Evolutionary conservation across 345 rosid genomes (phyloP).

Genomic region (Acer campestre): DNA sequence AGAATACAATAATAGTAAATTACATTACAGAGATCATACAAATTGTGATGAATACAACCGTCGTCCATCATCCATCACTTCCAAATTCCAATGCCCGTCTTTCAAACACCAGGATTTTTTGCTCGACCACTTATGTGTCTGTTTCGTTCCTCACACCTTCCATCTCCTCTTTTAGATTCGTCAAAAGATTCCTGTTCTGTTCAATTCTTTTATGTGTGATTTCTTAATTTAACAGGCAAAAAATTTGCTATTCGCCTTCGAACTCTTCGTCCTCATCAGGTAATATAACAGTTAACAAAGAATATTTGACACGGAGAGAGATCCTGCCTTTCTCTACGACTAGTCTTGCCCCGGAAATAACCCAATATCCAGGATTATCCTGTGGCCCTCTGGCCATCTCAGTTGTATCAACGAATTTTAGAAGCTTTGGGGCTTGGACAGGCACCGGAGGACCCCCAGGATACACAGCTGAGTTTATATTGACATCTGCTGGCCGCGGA

Average conservation of each 20-base stretch:
- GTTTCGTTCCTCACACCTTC: background rate
- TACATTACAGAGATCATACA: constrained; percentile 18
- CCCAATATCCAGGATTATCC: constrained; percentile 96
- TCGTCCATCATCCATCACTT: background rate
- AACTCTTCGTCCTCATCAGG: constrained; percentile 53
- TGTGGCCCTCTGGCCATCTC: constrained; percentile 95
- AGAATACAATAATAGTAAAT: background rate
- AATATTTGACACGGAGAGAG: constrained; percentile 88
- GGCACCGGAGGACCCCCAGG: constrained; percentile 97
- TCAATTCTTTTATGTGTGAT: background rate
- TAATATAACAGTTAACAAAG: constrained; percentile 59
- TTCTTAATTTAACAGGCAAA: background rate
- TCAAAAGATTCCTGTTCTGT: background rate
- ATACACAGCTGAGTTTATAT: constrained; percentile 87
- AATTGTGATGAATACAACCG: constrained; percentile 12
- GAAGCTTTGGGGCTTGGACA: constrained; percentile 78
- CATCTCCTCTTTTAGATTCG: no score
- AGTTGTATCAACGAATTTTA: constrained; percentile 86
- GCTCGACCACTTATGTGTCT: background rate
- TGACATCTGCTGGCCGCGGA: constrained; percentile 87
- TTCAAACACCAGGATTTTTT: no score
- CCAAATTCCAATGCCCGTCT: constrained; percentile 2
- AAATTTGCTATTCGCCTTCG: constrained; percentile 27
- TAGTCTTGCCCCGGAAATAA: constrained; percentile 86
- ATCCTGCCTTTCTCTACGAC: constrained; percentile 86